Base-by-base conservation (phyloP, 495 filamentous ascomycete genomes). In the Lasiosphaeria miniovina region DNA sequence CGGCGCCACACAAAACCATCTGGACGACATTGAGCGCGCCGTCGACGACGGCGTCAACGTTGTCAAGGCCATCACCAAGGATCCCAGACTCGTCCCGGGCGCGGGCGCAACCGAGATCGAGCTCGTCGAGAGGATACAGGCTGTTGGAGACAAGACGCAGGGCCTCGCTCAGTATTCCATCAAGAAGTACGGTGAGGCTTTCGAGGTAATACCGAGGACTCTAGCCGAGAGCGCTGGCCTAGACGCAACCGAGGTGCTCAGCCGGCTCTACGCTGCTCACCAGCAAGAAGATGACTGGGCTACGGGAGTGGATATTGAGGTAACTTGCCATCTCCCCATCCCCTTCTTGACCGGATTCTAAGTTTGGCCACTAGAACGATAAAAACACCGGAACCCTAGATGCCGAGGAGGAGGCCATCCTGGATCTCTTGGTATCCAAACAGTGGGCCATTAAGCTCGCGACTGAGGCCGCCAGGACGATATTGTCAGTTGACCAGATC, bases 1-100 rank as follows among this genome's bases (percentile, higher is more conserved):
- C 54, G 95, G 95, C 48, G 95, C 95, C 10, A 99, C 95, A 10
- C 91, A 96, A 74, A 98, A 99, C 74, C 90, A 97, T 72, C 85
- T 99, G 46, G 95, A 99, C 65, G 95, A 99, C 61, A 84, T 99
- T 45, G 95, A 99, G 81, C 86, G 95, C 58, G 95, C 95, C 52
- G 91, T 99, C 36, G 95, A 99, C 66, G 95, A 99, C 68, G 95
- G 95, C 61, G 95, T 99, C 67, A 99, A 96, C 70, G 95, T 96
- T 52, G 90, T 99, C 68, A 99, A 99, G 77, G 94, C 95, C 59
- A 93, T 98, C 76, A 97, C 94, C 60, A 89, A 90, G 71, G 95
- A 98, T 69, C 78, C 92, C 36, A 84, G 90, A 54, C 82, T 99
- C 17, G 91, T 98, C 0, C 93, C 95, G 53, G 95, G 95, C 52